phyloP scores from a whole-genome alignment of 768 basidiomycete genomes.

The Ramaria rubella region DNA sequence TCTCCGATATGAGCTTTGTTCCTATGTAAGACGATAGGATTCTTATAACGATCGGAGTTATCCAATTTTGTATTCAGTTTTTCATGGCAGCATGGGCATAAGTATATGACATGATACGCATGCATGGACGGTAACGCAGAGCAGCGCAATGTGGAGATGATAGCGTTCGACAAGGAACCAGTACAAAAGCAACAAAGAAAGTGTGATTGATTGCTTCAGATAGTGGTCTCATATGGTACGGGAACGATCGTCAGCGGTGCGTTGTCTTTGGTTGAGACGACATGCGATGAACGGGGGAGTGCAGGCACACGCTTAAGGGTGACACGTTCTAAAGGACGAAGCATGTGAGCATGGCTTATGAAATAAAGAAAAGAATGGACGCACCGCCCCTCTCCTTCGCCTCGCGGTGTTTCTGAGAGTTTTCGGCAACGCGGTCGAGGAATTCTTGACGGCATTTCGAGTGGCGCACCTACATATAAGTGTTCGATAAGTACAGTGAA shows the following conservation, averaged over 20 bases:
- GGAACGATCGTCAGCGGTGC: constrained; percentile 89
- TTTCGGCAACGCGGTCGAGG: constrained; percentile 89
- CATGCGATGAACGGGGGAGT: constrained; percentile 72
- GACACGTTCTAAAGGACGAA: constrained; percentile 55
- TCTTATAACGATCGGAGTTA: too few species aligned
- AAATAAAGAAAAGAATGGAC: constrained; percentile 25
- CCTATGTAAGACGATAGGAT: too few species aligned
- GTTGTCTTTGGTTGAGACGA: constrained; percentile 68
- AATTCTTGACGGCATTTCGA: constrained; percentile 98
- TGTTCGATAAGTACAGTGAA: neutral
- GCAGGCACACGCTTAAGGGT: constrained; percentile 80
- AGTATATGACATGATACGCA: too few species aligned
- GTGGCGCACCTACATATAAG: constrained; percentile 49
- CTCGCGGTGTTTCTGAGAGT: constrained; percentile 74
- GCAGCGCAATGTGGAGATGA: neutral
- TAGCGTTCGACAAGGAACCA: neutral
- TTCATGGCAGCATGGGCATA: too few species aligned
- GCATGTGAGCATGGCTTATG: constrained; percentile 3
- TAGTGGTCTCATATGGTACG: constrained; percentile 92
- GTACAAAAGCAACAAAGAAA: neutral
- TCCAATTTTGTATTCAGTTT: too few species aligned
- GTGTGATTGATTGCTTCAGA: constrained; percentile 45
- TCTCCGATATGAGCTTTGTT: too few species aligned
- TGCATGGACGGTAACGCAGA: too few species aligned
- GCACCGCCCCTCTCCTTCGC: constrained; percentile 89